Conservation (phyloP, 768 basidiomycete species). For the Mycena rebaudengoi region DNA sequence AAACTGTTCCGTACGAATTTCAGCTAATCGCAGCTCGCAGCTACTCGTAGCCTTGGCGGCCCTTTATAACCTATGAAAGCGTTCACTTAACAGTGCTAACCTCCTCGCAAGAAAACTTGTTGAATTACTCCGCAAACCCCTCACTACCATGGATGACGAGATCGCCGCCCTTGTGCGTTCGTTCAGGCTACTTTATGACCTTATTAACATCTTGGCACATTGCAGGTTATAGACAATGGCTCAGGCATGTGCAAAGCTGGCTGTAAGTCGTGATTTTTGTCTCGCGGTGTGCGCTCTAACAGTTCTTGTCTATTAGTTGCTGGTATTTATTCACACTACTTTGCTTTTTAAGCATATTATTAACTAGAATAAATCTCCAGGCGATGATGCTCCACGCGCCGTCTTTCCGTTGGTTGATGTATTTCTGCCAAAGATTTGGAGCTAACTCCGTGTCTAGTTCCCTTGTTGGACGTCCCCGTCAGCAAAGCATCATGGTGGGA, state of each 20-base stretch:
- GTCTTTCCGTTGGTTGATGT: conserved; percentile 71
- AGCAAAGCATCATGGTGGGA: conserved; percentile 80
- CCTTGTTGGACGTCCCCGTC: conserved; percentile 76
- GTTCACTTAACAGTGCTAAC: background rate
- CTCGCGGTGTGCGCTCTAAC: background rate
- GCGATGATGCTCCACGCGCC: conserved; percentile 71
- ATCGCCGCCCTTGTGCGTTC: conserved; percentile 63
- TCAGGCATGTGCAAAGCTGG: conserved; percentile 92
- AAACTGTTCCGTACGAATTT: background rate
- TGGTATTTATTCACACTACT: background rate
- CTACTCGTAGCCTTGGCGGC: background rate
- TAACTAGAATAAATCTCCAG: conserved; percentile 42
- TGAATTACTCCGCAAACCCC: conserved; percentile 1
- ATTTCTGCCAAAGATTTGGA: background rate
- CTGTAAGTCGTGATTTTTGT: conserved; percentile 50
- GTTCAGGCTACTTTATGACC: background rate
- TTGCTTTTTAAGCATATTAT: background rate
- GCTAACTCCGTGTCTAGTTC: conserved; percentile 57
- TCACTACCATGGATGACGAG: conserved; percentile 63
- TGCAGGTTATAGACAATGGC: conserved; percentile 62
- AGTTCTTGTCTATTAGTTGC: conserved; percentile 6
- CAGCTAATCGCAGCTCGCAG: conserved; percentile 17
- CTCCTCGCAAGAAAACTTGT: background rate
- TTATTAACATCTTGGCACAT: background rate
- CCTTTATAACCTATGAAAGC: conserved; percentile 1